A percentile compares a stretch with the other conserved stretches of the same genome.
Evolutionary conservation across 371 early-diverging fungal genomes (phyloP).

Genomic region (Apophysomyces ossiformis): DNA sequence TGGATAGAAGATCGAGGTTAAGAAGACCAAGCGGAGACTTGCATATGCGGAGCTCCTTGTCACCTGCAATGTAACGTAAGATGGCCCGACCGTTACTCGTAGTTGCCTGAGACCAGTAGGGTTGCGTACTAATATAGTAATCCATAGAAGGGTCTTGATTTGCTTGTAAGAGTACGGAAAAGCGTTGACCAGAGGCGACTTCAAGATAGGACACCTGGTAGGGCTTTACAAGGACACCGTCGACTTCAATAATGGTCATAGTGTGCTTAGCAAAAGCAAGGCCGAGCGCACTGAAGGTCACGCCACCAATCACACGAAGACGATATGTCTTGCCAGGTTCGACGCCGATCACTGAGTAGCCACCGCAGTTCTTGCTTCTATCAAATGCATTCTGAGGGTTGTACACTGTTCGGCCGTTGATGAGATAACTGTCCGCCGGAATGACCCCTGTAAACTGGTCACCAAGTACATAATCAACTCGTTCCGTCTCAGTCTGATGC

Average conservation of each 20-base stretch:
- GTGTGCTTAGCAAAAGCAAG: slow-evolving; percentile 35
- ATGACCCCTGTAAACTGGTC: slow-evolving; percentile 20
- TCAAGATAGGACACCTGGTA: not conserved
- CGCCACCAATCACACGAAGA: slow-evolving; percentile 35
- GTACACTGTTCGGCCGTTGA: slow-evolving; percentile 36
- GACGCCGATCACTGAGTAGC: slow-evolving; percentile 32
- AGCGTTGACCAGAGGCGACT: slow-evolving; percentile 13
- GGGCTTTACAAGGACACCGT: slow-evolving; percentile 23
- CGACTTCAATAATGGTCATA: slow-evolving; percentile 41
- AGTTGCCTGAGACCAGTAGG: not conserved
- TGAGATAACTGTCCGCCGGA: slow-evolving; percentile 37
- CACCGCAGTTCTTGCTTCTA: slow-evolving; percentile 20
- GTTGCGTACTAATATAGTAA: slow-evolving; percentile 27
- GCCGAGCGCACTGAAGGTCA: slow-evolving; percentile 28
- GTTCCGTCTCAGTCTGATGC: slow-evolving; percentile 26
- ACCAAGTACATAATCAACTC: slow-evolving; percentile 24
- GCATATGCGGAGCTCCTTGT: not conserved
- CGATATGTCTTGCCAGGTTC: slow-evolving; percentile 34
- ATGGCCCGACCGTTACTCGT: slow-evolving; percentile 26
- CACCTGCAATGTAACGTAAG: slow-evolving; percentile 15
- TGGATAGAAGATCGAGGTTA: not conserved
- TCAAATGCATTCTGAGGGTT: slow-evolving; percentile 10
- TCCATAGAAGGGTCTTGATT: slow-evolving; percentile 13
- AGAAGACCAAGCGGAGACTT: not conserved
- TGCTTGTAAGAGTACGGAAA: slow-evolving; percentile 10